A percentile compares a stretch with the other conserved stretches of the same genome.
Conservation (phyloP, 2,329 filamentous ascomycete genomes). For the Trichoderma lentiforme region DNA sequence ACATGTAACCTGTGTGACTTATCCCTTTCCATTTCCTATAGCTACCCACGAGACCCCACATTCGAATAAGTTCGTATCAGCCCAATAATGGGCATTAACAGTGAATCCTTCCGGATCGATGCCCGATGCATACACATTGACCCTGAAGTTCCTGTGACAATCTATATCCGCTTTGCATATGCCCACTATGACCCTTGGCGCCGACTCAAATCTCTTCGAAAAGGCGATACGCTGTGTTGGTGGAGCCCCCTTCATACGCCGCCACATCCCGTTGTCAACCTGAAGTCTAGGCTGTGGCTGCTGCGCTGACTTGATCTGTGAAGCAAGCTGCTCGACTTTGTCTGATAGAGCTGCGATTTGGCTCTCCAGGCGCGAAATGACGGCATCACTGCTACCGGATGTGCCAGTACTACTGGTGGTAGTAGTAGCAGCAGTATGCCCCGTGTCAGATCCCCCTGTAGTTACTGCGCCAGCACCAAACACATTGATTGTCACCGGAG, state of each 20-base stretch:
- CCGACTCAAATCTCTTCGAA: not conserved
- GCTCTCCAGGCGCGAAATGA: not conserved
- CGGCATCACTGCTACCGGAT: not conserved
- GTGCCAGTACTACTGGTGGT: not conserved
- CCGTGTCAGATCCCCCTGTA: too few relatives aligned
- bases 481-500: not conserved
- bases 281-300: not conserved
- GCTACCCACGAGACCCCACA: not conserved
- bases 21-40: not conserved
- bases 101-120: not conserved
- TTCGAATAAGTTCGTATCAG: not conserved
- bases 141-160: not conserved
- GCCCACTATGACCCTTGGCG: not conserved
- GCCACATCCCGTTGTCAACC: not conserved
- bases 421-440: not conserved
- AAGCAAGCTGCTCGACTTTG: not conserved
- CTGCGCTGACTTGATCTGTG: not conserved
- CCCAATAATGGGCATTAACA: not conserved
- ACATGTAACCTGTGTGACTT: not conserved
- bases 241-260: not conserved
- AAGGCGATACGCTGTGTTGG: not conserved
- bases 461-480: not conserved
- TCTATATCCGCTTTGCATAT: not conserved
- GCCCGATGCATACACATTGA: not conserved
- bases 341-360: not conserved